phyloP scores from a whole-genome alignment of 2,329 filamentous ascomycete genomes.

The Plectosphaerella cucumerina region DNA sequence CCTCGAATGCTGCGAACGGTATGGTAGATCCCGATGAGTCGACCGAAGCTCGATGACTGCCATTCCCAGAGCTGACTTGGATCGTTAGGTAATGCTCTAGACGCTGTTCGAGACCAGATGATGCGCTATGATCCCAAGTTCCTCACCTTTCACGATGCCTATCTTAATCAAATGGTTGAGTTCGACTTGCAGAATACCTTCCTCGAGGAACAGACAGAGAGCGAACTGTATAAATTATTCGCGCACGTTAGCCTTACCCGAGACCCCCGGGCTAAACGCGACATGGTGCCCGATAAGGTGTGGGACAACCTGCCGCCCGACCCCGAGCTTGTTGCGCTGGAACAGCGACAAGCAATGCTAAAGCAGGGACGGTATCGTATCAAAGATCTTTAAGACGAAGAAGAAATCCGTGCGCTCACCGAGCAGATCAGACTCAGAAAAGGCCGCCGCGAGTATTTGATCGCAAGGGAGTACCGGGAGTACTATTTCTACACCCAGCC shows the following conservation, averaged over 20 bases:
- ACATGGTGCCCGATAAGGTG: constrained; percentile 25
- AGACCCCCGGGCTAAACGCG: constrained; percentile 18
- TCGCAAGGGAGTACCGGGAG: constrained; percentile 14
- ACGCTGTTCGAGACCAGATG: constrained; percentile 22
- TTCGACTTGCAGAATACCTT: constrained; percentile 25
- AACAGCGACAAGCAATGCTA: constrained; percentile 15
- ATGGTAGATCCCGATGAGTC: too few relatives aligned
- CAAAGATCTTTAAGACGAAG: constrained; percentile 15
- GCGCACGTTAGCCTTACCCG: constrained; percentile 19
- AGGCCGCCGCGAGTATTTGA: constrained; percentile 10
- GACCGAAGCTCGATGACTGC: too few relatives aligned
- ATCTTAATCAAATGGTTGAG: constrained; percentile 21
- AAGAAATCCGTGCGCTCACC: constrained; percentile 17
- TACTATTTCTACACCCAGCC: constrained; percentile 22
- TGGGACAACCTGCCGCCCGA: constrained; percentile 18
- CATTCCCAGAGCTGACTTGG: too few relatives aligned
- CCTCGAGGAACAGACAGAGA: constrained; percentile 17
- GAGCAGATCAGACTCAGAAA: constrained; percentile 16
- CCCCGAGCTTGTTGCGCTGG: constrained; percentile 18
- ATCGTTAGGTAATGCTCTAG: constrained; percentile 15
- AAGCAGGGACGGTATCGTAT: constrained; percentile 20
- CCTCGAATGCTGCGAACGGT: constrained; percentile 17
- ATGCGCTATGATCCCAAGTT: constrained; percentile 22
- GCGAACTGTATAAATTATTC: constrained; percentile 15
- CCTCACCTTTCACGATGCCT: constrained; percentile 19